These are phyloP conservation scores for Naegleria fowleri DNA, from an alignment of 208 protist genomes.

Conservation along the genomic window DNA sequence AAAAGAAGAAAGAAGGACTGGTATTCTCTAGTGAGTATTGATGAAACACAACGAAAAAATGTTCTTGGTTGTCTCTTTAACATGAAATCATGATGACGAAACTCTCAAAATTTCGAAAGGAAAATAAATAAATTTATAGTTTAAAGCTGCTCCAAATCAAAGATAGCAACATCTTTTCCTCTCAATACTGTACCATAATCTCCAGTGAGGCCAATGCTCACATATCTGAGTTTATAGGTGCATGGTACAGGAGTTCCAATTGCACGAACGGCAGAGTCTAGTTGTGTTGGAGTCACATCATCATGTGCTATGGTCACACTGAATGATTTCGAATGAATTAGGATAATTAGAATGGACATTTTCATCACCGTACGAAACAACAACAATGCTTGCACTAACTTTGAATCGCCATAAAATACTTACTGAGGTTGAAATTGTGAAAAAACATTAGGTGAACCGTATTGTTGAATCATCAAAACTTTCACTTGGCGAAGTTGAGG, in stretches of 20 bases:
- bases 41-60: too few relatives aligned
- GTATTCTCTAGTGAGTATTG: too few relatives aligned
- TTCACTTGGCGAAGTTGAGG: constrained; percentile 13
- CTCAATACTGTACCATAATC: constrained; percentile 5
- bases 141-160: neutral
- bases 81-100: too few relatives aligned
- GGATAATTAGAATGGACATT: too few relatives aligned
- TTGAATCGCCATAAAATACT: too few relatives aligned
- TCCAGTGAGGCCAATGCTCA: neutral
- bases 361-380: too few relatives aligned
- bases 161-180: neutral
- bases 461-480: constrained; percentile 29
- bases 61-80: too few relatives aligned
- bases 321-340: neutral
- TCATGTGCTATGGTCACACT: neutral
- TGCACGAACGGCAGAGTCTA: neutral
- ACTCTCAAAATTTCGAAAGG: too few relatives aligned
- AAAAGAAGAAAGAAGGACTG: too few relatives aligned
- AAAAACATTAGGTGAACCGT: constrained; percentile 37
- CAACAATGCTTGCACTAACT: too few relatives aligned
- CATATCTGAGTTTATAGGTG: neutral
- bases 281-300: neutral
- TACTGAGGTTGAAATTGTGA: constrained; percentile 32
- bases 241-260: neutral
- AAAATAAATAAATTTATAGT: too few relatives aligned